Conservation (phyloP, 176 grass and related monocot species). For the barley (Hordeum vulgare) region MorexV3_pseudomolecules_assembly NC_058522.1:530679693-530680192, state of each 20-base stretch:
- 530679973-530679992: conserved; percentile 85
- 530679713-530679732: conserved; percentile 63
- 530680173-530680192: conserved; percentile 46
- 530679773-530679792: conserved; percentile 62
- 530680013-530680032: conserved; percentile 69
- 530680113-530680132: conserved; percentile 76
- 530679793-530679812: conserved; percentile 62
- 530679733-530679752: conserved; percentile 54
- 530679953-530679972: conserved; percentile 75
- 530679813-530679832: conserved; percentile 42
- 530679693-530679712: conserved; percentile 29
- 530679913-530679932: conserved; percentile 75
- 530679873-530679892: conserved; percentile 93
- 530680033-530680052: conserved; percentile 58
- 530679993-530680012: conserved; percentile 78
- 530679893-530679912: conserved; percentile 55
- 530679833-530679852: conserved; percentile 65
- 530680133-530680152: conserved; percentile 67
- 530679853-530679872: conserved; percentile 41
- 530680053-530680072: conserved; percentile 26
- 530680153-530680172: conserved; percentile 79
- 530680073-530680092: conserved; percentile 31
- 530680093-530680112: conserved; percentile 65
- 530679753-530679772: conserved; percentile 95
- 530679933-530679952: conserved; percentile 58